A percentile compares a stretch with the other conserved stretches of the same genome.
Conservation (phyloP, 768 basidiomycete genomes). For the Naganishia onofrii region DNA sequence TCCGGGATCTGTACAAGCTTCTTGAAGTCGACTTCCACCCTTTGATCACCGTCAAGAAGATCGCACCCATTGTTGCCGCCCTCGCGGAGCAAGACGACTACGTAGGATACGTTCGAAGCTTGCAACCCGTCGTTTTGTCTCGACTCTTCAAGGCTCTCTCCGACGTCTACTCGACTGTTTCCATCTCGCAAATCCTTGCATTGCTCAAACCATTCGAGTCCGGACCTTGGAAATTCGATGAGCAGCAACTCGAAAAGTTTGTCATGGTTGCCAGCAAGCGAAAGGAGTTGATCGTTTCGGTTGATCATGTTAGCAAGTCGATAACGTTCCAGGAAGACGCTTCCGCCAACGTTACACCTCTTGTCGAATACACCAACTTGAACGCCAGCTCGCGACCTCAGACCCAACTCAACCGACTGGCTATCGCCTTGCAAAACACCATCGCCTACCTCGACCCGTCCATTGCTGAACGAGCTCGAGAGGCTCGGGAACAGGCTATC, state of each 20-base stretch:
- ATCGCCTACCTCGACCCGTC: constrained; percentile 56
- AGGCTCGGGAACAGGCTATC: constrained; percentile 55
- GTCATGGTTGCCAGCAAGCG: constrained; percentile 86
- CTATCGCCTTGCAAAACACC: constrained; percentile 68
- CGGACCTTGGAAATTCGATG: constrained; percentile 58
- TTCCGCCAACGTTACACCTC: constrained; percentile 54
- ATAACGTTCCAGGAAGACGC: constrained; percentile 68
- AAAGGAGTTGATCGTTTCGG: constrained; percentile 77
- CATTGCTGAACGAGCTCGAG: constrained; percentile 61
- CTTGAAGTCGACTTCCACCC: constrained; percentile 94
- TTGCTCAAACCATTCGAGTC: constrained; percentile 72
- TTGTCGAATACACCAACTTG: constrained; percentile 52
- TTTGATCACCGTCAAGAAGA: constrained; percentile 71
- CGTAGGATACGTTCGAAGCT: constrained; percentile 78
- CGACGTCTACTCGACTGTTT: constrained; percentile 85
- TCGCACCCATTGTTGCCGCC: constrained; percentile 70
- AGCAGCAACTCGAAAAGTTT: constrained; percentile 78
- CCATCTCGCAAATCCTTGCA: constrained; percentile 69
- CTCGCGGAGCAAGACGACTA: constrained; percentile 60
- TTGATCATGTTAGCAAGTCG: constrained; percentile 82
- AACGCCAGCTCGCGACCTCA: constrained; percentile 57
- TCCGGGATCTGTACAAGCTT: constrained; percentile 78
- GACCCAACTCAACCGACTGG: constrained; percentile 78
- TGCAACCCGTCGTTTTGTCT: constrained; percentile 85
- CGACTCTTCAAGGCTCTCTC: constrained; percentile 86